phyloP scores from a whole-genome alignment of 2,329 filamentous ascomycete genomes.

The Sporothrix luriei region DNA sequence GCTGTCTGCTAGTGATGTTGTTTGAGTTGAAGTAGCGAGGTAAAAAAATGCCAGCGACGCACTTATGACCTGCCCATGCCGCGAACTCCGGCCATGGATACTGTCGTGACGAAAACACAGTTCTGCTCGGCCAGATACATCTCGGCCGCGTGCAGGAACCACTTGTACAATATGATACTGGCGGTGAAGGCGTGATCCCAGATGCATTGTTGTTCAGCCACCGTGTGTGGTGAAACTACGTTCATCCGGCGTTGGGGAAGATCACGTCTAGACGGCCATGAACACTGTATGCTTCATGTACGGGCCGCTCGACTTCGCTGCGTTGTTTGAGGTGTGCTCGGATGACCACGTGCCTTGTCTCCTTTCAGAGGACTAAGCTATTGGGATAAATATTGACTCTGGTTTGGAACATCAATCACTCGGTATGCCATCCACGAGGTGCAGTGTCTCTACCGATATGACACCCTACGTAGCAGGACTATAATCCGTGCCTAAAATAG shows the following conservation, averaged over 20 bases:
- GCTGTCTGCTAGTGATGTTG: constrained; percentile 47
- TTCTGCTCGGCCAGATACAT: constrained; percentile 58
- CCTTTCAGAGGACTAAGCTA: not conserved
- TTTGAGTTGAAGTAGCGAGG: not conserved
- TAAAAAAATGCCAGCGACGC: constrained; percentile 33
- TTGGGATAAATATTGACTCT: not conserved
- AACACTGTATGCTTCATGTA: constrained; percentile 60
- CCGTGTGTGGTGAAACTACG: constrained; percentile 49
- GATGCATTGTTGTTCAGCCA: constrained; percentile 56
- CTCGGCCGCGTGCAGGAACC: constrained; percentile 59
- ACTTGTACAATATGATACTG: constrained; percentile 66
- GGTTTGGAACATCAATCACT: no score
- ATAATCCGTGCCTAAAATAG: no score
- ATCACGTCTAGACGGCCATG: constrained; percentile 75
- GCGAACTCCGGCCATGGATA: constrained; percentile 65
- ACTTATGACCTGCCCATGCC: constrained; percentile 63
- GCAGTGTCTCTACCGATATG: no score
- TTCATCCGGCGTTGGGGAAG: constrained; percentile 72
- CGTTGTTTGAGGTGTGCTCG: constrained; percentile 67
- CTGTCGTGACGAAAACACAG: constrained; percentile 65
- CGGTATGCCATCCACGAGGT: no score
- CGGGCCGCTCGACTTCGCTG: constrained; percentile 60
- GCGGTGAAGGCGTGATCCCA: constrained; percentile 63
- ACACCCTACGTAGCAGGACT: no score
- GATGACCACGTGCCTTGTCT: constrained; percentile 51